Base-by-base conservation (phyloP, 1,139 yeast genomes). In the Yamadazyma blattariae region DNA sequence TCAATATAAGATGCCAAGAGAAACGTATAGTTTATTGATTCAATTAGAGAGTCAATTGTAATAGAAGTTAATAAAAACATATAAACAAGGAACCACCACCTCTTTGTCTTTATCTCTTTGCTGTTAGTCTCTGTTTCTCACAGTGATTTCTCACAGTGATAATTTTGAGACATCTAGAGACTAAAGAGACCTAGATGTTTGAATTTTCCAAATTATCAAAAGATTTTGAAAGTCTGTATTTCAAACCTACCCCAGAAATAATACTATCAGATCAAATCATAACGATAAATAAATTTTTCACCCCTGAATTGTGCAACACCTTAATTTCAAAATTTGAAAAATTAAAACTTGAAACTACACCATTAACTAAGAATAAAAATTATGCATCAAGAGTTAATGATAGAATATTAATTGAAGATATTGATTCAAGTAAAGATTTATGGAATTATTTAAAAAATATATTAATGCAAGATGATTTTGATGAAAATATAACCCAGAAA, bases 1-100 rank as follows among this genome's bases (percentile, higher is more conserved):
- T 27, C 96, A 89, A 60, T 90, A 87, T 61, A 81, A 86, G 55
- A 88, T 92, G 95, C 96, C 97, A 5, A 74, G 95, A 43, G 97
- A 90, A 52, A 82, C 89, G 0, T 89, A 87, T 56, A 77, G 88
- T 48, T 72, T 79, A 35, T 65, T 89, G 52, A 82, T 88, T 30
- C 77, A 75, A 45, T 66, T 89, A 41, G 96, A 88, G 55, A 74
- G 83, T 29, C 60, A 52, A 49, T 51, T 59, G 36, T 57, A 33
- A 27, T 18, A 18, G 5, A 16, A 13, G 12, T 11, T 11, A 23
- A 17, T 17, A 17, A 17, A 17, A 23, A 7, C 5, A n/a, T n/a
- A 23, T 23, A 23, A 23, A 23, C 25, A 12, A n/a, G n/a, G n/a
- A n/a, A n/a, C n/a, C n/a, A n/a, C n/a, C n/a, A 4, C 23, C 4